These are phyloP conservation scores for Boletus subparvulus DNA, from an alignment of 768 basidiomycete species.

Conservation along the genomic window DNA sequence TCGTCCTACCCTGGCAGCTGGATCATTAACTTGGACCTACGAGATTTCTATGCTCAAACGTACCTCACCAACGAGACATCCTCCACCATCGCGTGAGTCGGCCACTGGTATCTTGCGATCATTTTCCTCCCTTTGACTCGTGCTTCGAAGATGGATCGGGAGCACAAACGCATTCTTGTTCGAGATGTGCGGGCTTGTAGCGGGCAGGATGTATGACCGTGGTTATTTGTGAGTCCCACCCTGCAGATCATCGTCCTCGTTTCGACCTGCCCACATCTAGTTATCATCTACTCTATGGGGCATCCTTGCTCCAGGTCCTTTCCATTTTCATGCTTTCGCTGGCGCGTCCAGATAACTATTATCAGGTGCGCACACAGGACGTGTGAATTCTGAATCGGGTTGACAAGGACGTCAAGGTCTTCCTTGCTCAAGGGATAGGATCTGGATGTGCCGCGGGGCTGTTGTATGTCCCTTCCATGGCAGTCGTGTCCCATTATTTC, in stretches of 20 bases:
- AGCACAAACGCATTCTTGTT: conserved; percentile 49
- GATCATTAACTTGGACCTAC: neutral
- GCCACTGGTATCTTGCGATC: neutral
- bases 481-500: no score
- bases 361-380: conserved; percentile 34
- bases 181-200: conserved; percentile 43
- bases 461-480: no score
- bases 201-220: conserved; percentile 50
- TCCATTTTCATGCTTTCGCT: conserved; percentile 49
- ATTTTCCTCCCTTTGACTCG: neutral
- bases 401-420: conserved; percentile 37
- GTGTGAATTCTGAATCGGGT: no score
- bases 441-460: no score
- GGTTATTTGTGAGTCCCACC: conserved; percentile 47
- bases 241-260: neutral
- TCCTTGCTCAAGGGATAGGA: conserved; percentile 49
- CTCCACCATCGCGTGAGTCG: conserved; percentile 42
- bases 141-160: conserved; percentile 41
- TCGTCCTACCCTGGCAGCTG: neutral
- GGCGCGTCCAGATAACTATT: conserved; percentile 41
- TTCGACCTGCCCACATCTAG: conserved; percentile 10
- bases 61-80: conserved; percentile 38
- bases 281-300: conserved; percentile 28
- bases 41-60: conserved; percentile 41
- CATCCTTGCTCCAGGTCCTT: conserved; percentile 28